These are phyloP conservation scores for Neolentinus lepideus DNA, from an alignment of 1,284 basidiomycete genomes.

Conservation along the genomic window DNA sequence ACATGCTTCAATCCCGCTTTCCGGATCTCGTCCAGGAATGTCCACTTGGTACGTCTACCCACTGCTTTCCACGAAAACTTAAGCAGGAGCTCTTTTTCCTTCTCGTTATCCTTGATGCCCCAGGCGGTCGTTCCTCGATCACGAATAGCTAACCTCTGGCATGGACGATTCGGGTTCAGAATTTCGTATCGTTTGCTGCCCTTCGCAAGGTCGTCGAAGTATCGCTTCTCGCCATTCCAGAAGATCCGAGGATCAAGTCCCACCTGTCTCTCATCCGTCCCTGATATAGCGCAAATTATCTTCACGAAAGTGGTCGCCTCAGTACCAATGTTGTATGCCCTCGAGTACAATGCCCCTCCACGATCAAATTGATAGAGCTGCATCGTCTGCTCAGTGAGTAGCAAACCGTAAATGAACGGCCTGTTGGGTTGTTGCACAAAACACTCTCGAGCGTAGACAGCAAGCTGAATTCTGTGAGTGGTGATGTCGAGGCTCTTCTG, in stretches of 20 bases:
- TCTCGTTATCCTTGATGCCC: not conserved
- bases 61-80: not conserved
- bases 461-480: not conserved
- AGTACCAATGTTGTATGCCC: not conserved
- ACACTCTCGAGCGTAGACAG: not conserved
- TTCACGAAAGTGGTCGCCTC: not conserved
- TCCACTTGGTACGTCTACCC: not conserved
- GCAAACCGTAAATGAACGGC: not conserved
- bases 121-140: not conserved
- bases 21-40: not conserved
- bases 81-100: not conserved
- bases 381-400: not conserved
- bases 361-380: not conserved
- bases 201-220: not conserved
- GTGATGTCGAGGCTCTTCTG: not conserved
- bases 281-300: not conserved
- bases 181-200: not conserved
- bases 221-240: not conserved
- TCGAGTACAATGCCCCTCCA: not conserved
- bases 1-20: not conserved
- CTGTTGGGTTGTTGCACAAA: not conserved
- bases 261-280: not conserved
- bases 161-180: not conserved
- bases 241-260: not conserved
- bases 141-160: not conserved